Conservation (phyloP, 1,284 basidiomycete species). For the Leccinum ponderosum region DNA sequence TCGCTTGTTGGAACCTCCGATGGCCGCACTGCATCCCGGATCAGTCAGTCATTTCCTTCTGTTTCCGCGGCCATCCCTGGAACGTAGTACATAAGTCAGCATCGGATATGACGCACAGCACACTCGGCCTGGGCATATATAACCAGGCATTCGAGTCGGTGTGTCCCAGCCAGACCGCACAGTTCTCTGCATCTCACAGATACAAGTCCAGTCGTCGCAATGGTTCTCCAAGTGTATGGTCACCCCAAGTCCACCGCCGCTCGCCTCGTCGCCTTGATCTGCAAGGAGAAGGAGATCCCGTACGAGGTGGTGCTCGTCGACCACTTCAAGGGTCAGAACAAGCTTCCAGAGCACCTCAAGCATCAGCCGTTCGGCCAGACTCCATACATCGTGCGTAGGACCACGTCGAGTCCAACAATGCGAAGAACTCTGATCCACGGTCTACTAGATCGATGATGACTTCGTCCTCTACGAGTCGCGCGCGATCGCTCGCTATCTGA, state of each 20-base stretch:
- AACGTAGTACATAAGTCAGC: neutral
- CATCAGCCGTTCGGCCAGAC: constrained; percentile 68
- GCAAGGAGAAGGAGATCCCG: constrained; percentile 53
- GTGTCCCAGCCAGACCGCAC: neutral
- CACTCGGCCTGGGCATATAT: constrained; percentile 10
- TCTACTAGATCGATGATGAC: neutral
- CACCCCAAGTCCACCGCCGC: constrained; percentile 43
- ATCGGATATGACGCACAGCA: neutral
- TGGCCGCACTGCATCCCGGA: neutral
- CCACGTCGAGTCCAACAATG: neutral
- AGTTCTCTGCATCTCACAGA: neutral
- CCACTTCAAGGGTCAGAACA: constrained; percentile 46
- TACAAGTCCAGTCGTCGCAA: constrained; percentile 18
- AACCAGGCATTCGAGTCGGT: neutral
- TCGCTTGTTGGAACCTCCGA: neutral
- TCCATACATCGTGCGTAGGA: constrained; percentile 53
- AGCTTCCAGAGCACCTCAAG: constrained; percentile 40
- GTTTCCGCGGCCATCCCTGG: neutral
- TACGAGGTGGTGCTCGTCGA: constrained; percentile 50
- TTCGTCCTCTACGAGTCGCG: constrained; percentile 25
- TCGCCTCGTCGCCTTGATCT: constrained; percentile 45
- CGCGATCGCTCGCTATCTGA: constrained; percentile 52
- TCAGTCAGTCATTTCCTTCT: neutral
- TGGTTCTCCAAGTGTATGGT: constrained; percentile 56
- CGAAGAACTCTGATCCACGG: neutral